A percentile compares a stretch with the other conserved stretches of the same genome.
Conservation (phyloP, 305 asterid species). For the Fraxinus paxiana region DNA sequence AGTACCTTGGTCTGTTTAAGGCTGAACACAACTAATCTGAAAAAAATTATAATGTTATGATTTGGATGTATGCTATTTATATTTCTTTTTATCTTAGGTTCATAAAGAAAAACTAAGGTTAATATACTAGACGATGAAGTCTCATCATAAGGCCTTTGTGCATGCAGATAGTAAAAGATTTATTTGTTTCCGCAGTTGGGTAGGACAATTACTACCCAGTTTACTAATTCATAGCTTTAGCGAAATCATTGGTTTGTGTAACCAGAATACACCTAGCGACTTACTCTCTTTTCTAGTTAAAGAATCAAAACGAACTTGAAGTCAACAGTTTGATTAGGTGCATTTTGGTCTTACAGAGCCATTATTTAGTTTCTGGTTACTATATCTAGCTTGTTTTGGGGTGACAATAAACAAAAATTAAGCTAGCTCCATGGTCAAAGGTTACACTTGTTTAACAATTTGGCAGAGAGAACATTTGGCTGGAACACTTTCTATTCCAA, state of each 20-base stretch:
- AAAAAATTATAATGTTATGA: not conserved
- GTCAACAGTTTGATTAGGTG: not conserved
- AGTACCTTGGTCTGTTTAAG: not conserved
- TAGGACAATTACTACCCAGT: not conserved
- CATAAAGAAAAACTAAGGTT: not conserved
- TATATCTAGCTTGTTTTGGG: not conserved
- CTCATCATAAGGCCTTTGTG: not conserved
- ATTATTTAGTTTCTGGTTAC: not conserved
- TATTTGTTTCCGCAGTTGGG: not conserved
- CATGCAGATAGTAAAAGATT: not conserved
- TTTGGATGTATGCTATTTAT: not conserved
- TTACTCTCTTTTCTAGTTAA: not conserved
- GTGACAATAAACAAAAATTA: not conserved
- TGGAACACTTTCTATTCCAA: not conserved
- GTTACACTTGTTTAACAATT: not conserved
- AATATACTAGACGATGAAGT: not conserved
- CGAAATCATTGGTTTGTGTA: not conserved
- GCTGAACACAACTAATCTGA: not conserved
- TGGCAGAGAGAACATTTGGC: not conserved
- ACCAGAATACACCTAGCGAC: not conserved
- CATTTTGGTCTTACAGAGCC: not conserved
- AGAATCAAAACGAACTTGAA: not conserved
- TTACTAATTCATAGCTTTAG: not conserved
- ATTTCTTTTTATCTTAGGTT: not conserved
- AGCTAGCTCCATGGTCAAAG: not conserved